phyloP scores from a whole-genome alignment of 2,329 filamentous ascomycete genomes.

The Colletotrichum shisoi region DNA sequence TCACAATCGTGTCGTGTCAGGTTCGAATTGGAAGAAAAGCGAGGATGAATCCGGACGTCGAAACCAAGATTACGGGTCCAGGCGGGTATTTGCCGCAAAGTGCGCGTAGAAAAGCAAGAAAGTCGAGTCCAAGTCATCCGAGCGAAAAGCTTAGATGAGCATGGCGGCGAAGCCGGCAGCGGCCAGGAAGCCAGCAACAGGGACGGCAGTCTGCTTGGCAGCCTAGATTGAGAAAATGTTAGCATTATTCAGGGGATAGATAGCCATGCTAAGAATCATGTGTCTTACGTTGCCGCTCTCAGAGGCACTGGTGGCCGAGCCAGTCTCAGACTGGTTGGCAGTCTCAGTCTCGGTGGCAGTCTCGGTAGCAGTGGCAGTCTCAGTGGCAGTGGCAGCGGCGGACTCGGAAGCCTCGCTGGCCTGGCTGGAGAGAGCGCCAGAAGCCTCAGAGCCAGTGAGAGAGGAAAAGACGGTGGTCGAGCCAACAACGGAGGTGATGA shows the following conservation, averaged over 20 bases:
- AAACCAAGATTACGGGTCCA: constrained; percentile 45
- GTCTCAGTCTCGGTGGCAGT: constrained; percentile 4
- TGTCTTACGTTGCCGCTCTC: constrained; percentile 43
- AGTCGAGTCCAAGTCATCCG: constrained; percentile 17
- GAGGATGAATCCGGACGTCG: constrained; percentile 39
- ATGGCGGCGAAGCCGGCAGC: constrained; percentile 59
- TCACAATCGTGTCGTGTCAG: constrained; percentile 21
- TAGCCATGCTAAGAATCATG: neutral
- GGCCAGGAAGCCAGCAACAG: constrained; percentile 55
- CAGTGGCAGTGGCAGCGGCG: constrained; percentile 32
- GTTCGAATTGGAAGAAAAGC: constrained; percentile 39
- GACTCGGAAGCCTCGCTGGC: constrained; percentile 34
- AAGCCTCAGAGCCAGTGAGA: constrained; percentile 41
- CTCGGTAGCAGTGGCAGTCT: constrained; percentile 8
- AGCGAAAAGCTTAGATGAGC: constrained; percentile 53
- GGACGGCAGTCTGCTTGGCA: constrained; percentile 52
- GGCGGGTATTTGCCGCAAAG: constrained; percentile 55
- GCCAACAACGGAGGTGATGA: constrained; percentile 34
- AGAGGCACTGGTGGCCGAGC: constrained; percentile 26
- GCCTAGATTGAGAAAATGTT: constrained; percentile 17
- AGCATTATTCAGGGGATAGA: neutral
- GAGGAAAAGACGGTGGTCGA: constrained; percentile 43
- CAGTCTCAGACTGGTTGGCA: constrained; percentile 15
- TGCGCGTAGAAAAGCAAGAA: constrained; percentile 44
- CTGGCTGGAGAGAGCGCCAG: constrained; percentile 41